Percentiles rank a stretch among this genome's conserved stretches.
Evolutionary conservation across 2,329 filamentous ascomycete species (phyloP).

Genomic region (Aureobasidium lini): DNA sequence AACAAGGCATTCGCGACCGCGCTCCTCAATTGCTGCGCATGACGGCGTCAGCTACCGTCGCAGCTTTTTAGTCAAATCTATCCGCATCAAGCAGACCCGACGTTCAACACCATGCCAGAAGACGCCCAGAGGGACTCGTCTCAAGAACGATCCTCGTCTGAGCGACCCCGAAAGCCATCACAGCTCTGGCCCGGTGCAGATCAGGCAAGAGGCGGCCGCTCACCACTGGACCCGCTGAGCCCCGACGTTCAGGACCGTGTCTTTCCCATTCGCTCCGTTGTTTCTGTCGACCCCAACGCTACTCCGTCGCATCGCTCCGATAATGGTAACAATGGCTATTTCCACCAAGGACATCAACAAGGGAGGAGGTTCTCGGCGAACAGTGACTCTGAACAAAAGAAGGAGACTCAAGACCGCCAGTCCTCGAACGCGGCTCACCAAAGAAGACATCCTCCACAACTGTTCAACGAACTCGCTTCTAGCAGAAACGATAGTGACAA

Average conservation of each 20-base stretch:
- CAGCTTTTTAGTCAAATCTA: neutral
- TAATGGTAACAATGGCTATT: conserved; percentile 32
- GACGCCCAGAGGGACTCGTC: neutral
- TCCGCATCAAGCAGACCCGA: neutral
- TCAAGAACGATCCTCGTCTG: neutral
- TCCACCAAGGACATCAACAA: conserved; percentile 19
- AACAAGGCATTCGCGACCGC: too few relatives aligned
- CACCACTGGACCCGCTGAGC: conserved; percentile 27
- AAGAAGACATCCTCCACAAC: conserved; percentile 20
- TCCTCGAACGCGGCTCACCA: neutral
- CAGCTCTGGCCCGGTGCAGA: neutral
- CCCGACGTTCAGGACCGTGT: conserved; percentile 52
- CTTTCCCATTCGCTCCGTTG: conserved; percentile 73
- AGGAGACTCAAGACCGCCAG: neutral
- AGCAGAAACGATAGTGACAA: conserved; percentile 19
- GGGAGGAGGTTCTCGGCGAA: neutral
- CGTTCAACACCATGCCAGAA: neutral
- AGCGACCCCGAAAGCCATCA: neutral
- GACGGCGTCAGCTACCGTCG: neutral
- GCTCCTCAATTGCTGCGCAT: neutral
- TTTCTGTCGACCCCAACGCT: conserved; percentile 57
- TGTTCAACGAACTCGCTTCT: conserved; percentile 31
- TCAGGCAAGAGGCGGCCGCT: neutral
- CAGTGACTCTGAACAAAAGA: neutral
- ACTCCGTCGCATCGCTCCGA: conserved; percentile 26